phyloP scores from a whole-genome alignment of 2,329 filamentous ascomycete genomes.

The Mycosphaerella arachidis region DNA sequence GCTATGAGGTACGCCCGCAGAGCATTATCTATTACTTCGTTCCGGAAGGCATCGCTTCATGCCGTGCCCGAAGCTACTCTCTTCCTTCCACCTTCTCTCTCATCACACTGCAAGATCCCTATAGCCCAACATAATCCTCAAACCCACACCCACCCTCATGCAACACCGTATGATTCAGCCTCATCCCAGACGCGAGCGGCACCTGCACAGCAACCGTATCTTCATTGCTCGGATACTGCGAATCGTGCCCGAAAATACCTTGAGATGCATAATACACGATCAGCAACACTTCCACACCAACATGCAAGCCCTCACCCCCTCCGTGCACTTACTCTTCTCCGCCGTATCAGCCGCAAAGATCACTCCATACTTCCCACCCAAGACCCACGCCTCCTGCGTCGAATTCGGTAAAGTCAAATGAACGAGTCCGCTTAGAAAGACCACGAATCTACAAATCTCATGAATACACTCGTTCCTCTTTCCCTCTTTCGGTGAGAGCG shows the following conservation, averaged over 20 bases:
- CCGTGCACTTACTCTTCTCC: constrained; percentile 1
- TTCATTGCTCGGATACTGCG: constrained; percentile 8
- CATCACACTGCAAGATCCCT: neutral
- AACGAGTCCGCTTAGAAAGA: constrained; percentile 8
- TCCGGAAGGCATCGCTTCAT: no score
- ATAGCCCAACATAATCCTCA: neutral
- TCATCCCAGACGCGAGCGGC: constrained; percentile 2
- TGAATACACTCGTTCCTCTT: neutral
- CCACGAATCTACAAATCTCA: constrained; percentile 3
- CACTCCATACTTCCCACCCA: constrained; percentile 13
- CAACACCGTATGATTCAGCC: constrained; percentile 13
- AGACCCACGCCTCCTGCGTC: constrained; percentile 9
- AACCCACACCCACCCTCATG: constrained; percentile 2
- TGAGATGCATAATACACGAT: neutral
- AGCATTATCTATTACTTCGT: no score
- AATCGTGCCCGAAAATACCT: constrained; percentile 8
- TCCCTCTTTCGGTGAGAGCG: neutral
- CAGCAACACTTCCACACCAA: no score
- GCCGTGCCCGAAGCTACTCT: no score
- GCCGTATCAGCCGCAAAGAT: constrained; percentile 13
- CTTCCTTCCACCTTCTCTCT: no score
- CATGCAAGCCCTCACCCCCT: no score
- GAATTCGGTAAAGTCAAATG: constrained; percentile 10
- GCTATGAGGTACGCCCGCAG: no score
- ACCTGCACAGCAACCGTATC: constrained; percentile 9